Conservation (phyloP, 169 alveolate genomes). For the Cryptosporidium meleagridis region DNA sequence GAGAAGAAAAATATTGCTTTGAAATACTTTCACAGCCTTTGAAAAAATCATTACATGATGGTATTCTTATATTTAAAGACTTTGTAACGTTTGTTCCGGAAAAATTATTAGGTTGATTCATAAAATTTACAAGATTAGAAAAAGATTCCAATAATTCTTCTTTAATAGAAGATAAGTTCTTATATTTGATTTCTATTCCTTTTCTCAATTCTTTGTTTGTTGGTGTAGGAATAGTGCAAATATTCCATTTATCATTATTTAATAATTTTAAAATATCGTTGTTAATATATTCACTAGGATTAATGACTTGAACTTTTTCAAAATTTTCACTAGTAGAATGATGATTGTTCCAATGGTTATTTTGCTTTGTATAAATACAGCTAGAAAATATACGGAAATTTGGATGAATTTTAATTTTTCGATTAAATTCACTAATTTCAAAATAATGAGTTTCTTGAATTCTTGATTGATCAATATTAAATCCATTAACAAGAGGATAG, state of each 20-base stretch:
- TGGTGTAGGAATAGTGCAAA: constrained; percentile 20
- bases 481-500: constrained; percentile 79
- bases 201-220: constrained; percentile 9
- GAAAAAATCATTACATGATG: constrained; percentile 39
- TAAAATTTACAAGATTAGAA: neutral
- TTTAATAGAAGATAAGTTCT: neutral
- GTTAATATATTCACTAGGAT: neutral
- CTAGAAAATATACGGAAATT: constrained; percentile 38
- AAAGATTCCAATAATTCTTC: constrained; percentile 7
- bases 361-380: neutral
- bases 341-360: constrained; percentile 17
- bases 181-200: constrained; percentile 13
- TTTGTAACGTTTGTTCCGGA: neutral
- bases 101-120: neutral
- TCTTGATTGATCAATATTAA: constrained; percentile 76
- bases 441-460: constrained; percentile 22
- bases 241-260: constrained; percentile 18
- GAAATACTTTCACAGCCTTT: constrained; percentile 34
- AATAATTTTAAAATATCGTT: neutral
- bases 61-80: constrained; percentile 12
- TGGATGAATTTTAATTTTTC: constrained; percentile 23
- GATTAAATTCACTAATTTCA: constrained; percentile 29
- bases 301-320: neutral
- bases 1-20: neutral
- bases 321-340: constrained; percentile 25